Evolutionary conservation across 257 asterid species (phyloP), one percentile per base, ranked within the genome.

Genomic region (Przewalskia tangutica): DNA sequence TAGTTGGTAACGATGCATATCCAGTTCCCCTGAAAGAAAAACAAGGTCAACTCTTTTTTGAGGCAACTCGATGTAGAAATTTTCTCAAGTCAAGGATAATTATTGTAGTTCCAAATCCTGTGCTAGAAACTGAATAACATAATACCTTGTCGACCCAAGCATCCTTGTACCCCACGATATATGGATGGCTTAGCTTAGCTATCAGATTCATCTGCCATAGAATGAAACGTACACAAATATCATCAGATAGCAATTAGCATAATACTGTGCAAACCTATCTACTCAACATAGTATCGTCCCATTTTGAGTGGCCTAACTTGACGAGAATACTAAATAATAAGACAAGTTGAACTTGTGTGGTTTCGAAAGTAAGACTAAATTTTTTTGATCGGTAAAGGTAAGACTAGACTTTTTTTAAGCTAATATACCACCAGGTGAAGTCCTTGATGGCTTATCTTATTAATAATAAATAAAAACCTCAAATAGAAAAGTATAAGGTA

Each of bases 101-200:
- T n/a, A 8, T 55, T 51, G 32, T 40, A 38, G 40, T 7, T 78
- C 27, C 71, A 58, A 44, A 44, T 60, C 17, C 82, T 27, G 48
- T 79, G 17, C 60, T 48, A 79, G 44, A 79, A 55, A 60, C 68
- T 60, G 75, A 60, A 27, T 18, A 60, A 40, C 46, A 58, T 79
- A 20, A 44, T 91, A 92, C 99, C 98, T 94, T 90, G 40, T 94
- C 99, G 59, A 93, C 92, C 99, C 99, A 96, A 82, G 97, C 93
- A 89, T 94, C 98, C 84, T 92, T 96, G 85, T 85, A 95, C 77
- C 92, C 92, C 77, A 94, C 89, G 8, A 94, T 91, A 81, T 95
- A 95, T 2, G 99, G 99, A 86, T 95, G 99, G 16, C 84, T 81
- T 80, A 95, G 83, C 80, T 91, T 91, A 5, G 91, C 89, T 65